A percentile compares a stretch with the other conserved stretches of the same genome.
Evolutionary conservation across 2,329 filamentous ascomycete species (phyloP).

Genomic region (Chaetomium globosum): DNA sequence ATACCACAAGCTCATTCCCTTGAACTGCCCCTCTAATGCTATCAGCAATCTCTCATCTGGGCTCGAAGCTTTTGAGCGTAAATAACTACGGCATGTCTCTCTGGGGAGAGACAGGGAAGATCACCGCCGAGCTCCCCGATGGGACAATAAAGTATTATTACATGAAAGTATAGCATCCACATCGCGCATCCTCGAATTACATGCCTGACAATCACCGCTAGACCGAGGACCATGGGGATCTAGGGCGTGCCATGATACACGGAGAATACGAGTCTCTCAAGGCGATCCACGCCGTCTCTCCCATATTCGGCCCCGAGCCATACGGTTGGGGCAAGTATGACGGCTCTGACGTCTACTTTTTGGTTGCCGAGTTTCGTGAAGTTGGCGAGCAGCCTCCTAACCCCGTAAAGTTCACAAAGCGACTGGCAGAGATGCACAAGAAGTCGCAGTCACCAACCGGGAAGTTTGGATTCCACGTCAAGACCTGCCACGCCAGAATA

Average conservation of each 20-base stretch:
- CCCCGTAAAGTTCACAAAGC: conserved; percentile 11
- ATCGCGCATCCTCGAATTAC: no score
- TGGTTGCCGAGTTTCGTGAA: conserved; percentile 29
- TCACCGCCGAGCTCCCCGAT: conserved; percentile 17
- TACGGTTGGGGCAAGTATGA: conserved; percentile 24
- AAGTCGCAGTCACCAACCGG: conserved; percentile 38
- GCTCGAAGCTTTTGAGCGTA: conserved; percentile 13
- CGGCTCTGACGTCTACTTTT: conserved; percentile 24
- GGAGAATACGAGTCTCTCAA: conserved; percentile 31
- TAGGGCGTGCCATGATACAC: conserved; percentile 22
- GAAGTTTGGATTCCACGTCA: conserved; percentile 45
- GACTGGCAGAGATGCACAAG: conserved; percentile 26
- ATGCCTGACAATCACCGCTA: no score
- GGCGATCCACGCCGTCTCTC: conserved; percentile 25
- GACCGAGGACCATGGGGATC: conserved; percentile 13
- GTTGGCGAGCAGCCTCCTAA: conserved; percentile 41
- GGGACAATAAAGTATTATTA: conserved; percentile 19
- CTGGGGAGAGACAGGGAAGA: conserved; percentile 28
- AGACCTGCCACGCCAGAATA: conserved; percentile 37
- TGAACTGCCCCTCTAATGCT: not conserved
- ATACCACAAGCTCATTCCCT: not conserved
- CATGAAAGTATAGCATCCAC: conserved; percentile 12
- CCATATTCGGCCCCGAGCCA: conserved; percentile 24
- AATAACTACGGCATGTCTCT: conserved; percentile 28
- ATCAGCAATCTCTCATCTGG: conserved; percentile 6